phyloP scores from a whole-genome alignment of 1,284 basidiomycete genomes.

The Cryptococcus sp. region DNA sequence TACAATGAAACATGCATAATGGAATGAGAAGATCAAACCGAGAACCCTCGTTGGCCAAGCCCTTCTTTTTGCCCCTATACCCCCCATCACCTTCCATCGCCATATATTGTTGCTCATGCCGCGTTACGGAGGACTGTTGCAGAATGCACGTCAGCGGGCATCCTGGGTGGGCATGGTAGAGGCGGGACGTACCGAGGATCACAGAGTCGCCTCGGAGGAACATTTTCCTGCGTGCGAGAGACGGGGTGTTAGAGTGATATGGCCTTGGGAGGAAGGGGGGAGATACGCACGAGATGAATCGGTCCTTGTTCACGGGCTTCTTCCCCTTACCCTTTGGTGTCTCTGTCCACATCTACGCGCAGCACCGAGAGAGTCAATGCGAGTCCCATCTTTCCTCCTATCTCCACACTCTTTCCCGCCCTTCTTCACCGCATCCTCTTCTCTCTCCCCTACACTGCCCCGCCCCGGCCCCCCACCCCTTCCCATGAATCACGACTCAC shows the following conservation, averaged over 20 bases:
- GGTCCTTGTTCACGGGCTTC: slow-evolving; percentile 97
- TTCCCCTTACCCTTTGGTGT: slow-evolving; percentile 96
- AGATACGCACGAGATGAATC: slow-evolving; percentile 95
- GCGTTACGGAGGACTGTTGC: slow-evolving; percentile 78
- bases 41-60: neutral
- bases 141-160: slow-evolving; percentile 5
- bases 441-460: neutral
- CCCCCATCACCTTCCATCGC: neutral
- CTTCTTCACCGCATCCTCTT: neutral
- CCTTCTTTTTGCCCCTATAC: neutral
- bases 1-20: slow-evolving; percentile 21
- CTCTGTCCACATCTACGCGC: slow-evolving; percentile 93
- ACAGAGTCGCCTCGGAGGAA: slow-evolving; percentile 81
- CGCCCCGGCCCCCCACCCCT: neutral
- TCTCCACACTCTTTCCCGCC: neutral
- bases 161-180: neutral
- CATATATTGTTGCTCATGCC: slow-evolving; percentile 52
- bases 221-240: slow-evolving; percentile 44
- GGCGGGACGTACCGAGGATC: slow-evolving; percentile 69
- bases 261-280: neutral
- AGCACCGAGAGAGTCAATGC: neutral
- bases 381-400: neutral
- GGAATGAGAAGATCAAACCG: neutral
- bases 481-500: slow-evolving; percentile 49
- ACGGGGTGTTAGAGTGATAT: neutral